Evolutionary conservation across 352 stramenopile species (phyloP), one percentile per base, ranked within the genome.

Genomic region (Thraustochytrium sp.): DNA sequence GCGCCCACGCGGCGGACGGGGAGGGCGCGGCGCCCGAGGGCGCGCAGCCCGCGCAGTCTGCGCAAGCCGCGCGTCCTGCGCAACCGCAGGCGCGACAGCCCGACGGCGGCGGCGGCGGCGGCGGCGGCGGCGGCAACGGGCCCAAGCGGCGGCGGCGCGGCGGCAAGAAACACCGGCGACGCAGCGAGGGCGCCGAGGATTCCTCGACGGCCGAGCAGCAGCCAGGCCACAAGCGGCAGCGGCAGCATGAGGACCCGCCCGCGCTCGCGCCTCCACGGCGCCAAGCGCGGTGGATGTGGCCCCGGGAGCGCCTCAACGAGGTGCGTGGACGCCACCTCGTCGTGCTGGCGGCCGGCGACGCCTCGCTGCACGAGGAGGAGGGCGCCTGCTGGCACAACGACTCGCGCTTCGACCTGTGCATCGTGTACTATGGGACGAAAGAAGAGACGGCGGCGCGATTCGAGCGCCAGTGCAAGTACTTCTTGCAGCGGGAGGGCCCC

Each of bases 361-460:
- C 23, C 31, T 80, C 68, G 46, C 51, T 80, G 1, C 68, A 80
- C 23, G 68, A 80, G 26, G 49, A 80, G 4, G 36, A 64, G 18
- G 68, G 21, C 4, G 2, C 2, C 13, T 3, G 13, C 1, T 80
- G 68, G 68, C 31, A 80, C 68, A 31, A 51, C 23, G 2, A 51
- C 23, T 4, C 21, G 0, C 21, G 40, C 9, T 63, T 65, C 2
- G 68, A 80, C 38, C 23, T 80, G 26, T 61, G 46, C 51, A 44
- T 80, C 26, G 46, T 80, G 9, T 80, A 80, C 53, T 80, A 63
- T 31, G 68, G 68, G 5, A 46, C 23, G 18, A 75, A 72, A n/a
- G 68, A 80, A 16, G 44, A 80, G 48, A 44, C 3, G 29, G 44
- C 44, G 11, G 68, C 44, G 18, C 8, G 29, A 34, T 80, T 51